These are phyloP conservation scores for Acidiella bohemica DNA, from an alignment of 495 filamentous ascomycete species.

Conservation along the genomic window DNA sequence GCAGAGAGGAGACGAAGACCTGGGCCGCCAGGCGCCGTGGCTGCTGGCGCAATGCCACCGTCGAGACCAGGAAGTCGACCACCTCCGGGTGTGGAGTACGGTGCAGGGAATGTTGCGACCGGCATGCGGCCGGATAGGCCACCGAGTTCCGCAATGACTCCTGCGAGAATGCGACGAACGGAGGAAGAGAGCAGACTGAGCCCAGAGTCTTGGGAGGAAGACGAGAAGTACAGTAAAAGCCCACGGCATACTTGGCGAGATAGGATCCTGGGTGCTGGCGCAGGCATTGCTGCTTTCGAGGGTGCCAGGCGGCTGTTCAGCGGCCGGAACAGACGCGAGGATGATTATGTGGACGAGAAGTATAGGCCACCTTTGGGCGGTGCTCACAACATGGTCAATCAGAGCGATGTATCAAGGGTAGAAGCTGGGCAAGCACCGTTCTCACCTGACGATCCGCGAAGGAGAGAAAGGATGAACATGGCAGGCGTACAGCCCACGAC, in stretches of 20 bases:
- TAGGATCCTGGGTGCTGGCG: conserved; percentile 52
- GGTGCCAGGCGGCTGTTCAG: conserved; percentile 52
- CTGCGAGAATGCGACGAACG: conserved; percentile 12
- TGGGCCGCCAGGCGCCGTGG: neutral
- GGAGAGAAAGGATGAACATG: conserved; percentile 25
- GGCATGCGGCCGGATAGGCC: neutral
- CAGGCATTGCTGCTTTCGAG: conserved; percentile 49
- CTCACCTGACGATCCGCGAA: conserved; percentile 26
- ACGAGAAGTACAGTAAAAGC: conserved; percentile 15
- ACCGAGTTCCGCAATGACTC: neutral
- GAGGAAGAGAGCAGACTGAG: conserved; percentile 30
- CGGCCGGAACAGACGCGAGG: conserved; percentile 44
- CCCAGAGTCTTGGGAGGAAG: conserved; percentile 18
- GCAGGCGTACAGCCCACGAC: conserved; percentile 15
- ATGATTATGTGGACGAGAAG: conserved; percentile 40
- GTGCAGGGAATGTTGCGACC: conserved; percentile 3
- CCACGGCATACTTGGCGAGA: conserved; percentile 38
- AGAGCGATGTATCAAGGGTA: conserved; percentile 28
- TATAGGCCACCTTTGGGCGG: conserved; percentile 24
- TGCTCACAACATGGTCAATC: conserved; percentile 22
- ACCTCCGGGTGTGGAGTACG: conserved; percentile 11
- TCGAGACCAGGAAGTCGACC: conserved; percentile 9
- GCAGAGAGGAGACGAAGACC: conserved; percentile 1
- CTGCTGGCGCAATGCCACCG: neutral
- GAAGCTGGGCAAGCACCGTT: conserved; percentile 30